Base-by-base conservation (phyloP, 345 rosid species). In the Hypericum androsaemum region DNA sequence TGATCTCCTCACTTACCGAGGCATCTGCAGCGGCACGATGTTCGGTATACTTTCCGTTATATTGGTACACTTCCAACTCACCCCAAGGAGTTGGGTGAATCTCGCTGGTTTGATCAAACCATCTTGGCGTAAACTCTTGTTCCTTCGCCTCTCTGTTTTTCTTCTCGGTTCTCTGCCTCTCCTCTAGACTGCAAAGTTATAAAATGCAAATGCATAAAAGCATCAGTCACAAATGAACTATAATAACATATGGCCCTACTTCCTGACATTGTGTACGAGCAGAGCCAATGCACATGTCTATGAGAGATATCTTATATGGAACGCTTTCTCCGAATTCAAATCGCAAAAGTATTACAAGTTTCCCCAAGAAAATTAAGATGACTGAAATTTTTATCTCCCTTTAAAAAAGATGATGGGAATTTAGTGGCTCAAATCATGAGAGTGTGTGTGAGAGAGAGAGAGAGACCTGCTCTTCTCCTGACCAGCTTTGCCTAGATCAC, bases 81-180 rank as follows among this genome's bases (percentile, higher is more conserved):
- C 82, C 88, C 85, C 87, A 82, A 17, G 85, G 89, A 10, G 85
- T 82, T 10, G 81, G 17, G 12, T 81, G 64, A 37, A 78, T 57
- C 67, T 82, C 88, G 3, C 80, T 80, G 0, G 81, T 82, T 22
- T 72, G 55, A 64, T 82, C 87, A 28, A 85, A 85, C 87, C 89
- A 82, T 76, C 74, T 74, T 35, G 95, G 83, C 0, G 60, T 60
- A 51, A 82, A 82, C 46, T 76, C 69, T 7, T 82, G 75, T 16
- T 69, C 80, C 43, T 76, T 71, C 8, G 77, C 73, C 65, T 85
- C 89, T 28, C 89, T 62, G n/a, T 59, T 55, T 64, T 75, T 78
- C 74, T 80, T 82, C 53, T 82, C 89, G 0, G 81, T 85, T 60
- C 89, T 71, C 68, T 80, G 95, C 56, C 79, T 80, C 73, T 82